Percentiles rank a stretch among this genome's conserved stretches.
Evolutionary conservation across 768 basidiomycete genomes (phyloP).

Genomic region (Tremella fuciformis): DNA sequence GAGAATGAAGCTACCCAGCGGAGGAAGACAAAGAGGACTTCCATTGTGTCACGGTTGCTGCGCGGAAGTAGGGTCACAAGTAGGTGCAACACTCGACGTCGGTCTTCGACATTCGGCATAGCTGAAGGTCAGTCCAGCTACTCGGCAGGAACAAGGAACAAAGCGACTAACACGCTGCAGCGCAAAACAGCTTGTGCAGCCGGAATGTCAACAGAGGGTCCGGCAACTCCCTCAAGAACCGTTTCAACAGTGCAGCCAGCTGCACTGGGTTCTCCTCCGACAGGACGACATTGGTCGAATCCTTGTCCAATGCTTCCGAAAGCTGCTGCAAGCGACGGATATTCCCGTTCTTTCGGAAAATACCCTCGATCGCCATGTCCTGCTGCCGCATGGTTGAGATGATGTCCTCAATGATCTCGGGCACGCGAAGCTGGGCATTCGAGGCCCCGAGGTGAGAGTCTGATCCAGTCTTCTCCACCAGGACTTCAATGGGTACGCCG

Average conservation of each 20-base stretch:
- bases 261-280: slow-evolving; percentile 95
- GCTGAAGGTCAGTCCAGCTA: slow-evolving; percentile 54
- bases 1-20: slow-evolving; percentile 99
- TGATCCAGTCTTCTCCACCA: slow-evolving; percentile 92
- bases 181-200: slow-evolving; percentile 80
- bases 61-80: slow-evolving; percentile 83
- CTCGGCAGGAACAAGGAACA: not conserved
- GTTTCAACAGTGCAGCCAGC: slow-evolving; percentile 91
- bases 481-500: slow-evolving; percentile 81
- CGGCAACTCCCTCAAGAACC: slow-evolving; percentile 92
- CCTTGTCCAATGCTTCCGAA: slow-evolving; percentile 90
- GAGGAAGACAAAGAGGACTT: slow-evolving; percentile 94
- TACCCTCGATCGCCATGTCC: slow-evolving; percentile 99
- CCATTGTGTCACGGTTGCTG: slow-evolving; percentile 93
- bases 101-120: slow-evolving; percentile 70
- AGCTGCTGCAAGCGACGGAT: slow-evolving; percentile 88
- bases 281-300: slow-evolving; percentile 84
- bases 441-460: slow-evolving; percentile 88
- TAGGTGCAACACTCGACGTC: slow-evolving; percentile 78
- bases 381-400: slow-evolving; percentile 98
- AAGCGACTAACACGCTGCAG: slow-evolving; percentile 83
- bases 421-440: slow-evolving; percentile 76
- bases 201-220: slow-evolving; percentile 95
- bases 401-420: slow-evolving; percentile 97
- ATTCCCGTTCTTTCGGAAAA: slow-evolving; percentile 97